phyloP scores from a whole-genome alignment of 441 rosid species.

The Adansonia grandidieri region DNA sequence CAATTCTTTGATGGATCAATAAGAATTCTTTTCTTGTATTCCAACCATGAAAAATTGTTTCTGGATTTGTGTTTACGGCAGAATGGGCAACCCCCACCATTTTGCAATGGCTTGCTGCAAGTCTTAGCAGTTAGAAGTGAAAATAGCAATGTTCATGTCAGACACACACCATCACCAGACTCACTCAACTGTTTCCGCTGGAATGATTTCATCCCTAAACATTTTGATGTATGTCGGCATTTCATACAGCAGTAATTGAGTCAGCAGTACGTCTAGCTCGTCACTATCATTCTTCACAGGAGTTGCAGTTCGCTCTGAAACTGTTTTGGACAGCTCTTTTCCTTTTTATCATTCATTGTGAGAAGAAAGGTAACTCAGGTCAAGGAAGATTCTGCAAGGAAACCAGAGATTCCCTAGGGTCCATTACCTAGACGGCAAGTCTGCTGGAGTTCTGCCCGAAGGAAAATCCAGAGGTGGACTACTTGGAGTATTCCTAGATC shows the following conservation, averaged over 20 bases:
- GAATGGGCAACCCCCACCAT: slow-evolving; percentile 52
- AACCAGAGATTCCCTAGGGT: slow-evolving; percentile 95
- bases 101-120: slow-evolving; percentile 42
- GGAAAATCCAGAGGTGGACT: slow-evolving; percentile 73
- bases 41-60: slow-evolving; percentile 86
- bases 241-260: slow-evolving; percentile 82
- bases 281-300: slow-evolving; percentile 47
- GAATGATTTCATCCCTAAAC: slow-evolving; percentile 85
- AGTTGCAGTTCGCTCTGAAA: slow-evolving; percentile 70
- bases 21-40: slow-evolving; percentile 85
- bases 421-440: slow-evolving; percentile 64
- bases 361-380: slow-evolving; percentile 56
- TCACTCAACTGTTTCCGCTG: slow-evolving; percentile 69
- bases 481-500: too few species aligned
- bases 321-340: slow-evolving; percentile 56
- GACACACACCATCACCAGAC: slow-evolving; percentile 48
- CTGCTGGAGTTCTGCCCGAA: slow-evolving; percentile 82
- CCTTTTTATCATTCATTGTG: slow-evolving; percentile 52
- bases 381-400: slow-evolving; percentile 85
- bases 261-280: slow-evolving; percentile 68
- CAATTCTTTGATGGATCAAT: slow-evolving; percentile 74
- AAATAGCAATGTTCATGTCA: slow-evolving; percentile 53
- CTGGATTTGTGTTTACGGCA: slow-evolving; percentile 84
- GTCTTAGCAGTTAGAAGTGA: slow-evolving; percentile 57
- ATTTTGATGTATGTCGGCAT: slow-evolving; percentile 84